Evolutionary conservation across 306 rosid genomes (phyloP).

Genomic region (Dryas alaskensis): DNA sequence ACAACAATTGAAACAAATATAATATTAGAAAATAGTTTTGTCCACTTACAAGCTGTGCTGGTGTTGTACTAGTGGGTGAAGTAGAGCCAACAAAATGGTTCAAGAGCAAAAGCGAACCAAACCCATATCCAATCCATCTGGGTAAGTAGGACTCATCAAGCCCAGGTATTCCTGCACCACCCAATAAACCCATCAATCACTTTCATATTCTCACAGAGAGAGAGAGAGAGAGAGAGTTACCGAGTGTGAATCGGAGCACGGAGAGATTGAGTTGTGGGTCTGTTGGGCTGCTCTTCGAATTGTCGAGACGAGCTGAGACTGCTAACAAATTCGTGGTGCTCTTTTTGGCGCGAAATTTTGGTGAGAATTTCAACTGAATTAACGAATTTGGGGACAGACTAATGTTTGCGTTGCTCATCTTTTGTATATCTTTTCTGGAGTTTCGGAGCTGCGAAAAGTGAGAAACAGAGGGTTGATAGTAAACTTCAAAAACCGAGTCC

Average conservation of each 20-base stretch:
- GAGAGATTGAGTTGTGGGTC: constrained; percentile 71
- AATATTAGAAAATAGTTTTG: background rate
- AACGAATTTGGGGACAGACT: constrained; percentile 30
- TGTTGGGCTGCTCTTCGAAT: constrained; percentile 42
- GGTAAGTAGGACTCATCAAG: constrained; percentile 92
- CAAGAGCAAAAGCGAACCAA: constrained; percentile 72
- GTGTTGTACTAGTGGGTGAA: constrained; percentile 41
- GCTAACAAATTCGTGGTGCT: constrained; percentile 20
- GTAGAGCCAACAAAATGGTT: constrained; percentile 70
- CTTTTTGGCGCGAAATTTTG: constrained; percentile 31
- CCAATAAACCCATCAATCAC: constrained; percentile 8
- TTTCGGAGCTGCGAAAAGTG: constrained; percentile 15
- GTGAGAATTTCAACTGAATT: constrained; percentile 25
- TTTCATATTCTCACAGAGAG: background rate
- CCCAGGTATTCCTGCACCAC: constrained; percentile 74
- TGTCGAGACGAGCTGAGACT: constrained; percentile 50
- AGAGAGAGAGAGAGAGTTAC: constrained; percentile 33
- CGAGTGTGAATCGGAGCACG: constrained; percentile 87
- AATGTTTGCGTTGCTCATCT: constrained; percentile 32
- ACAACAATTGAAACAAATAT: background rate
- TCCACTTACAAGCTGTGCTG: constrained; percentile 59
- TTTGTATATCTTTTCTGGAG: background rate
- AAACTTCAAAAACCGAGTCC: background rate
- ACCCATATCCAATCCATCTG: constrained; percentile 93
- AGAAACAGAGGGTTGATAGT: background rate